These are phyloP conservation scores for Arabidopsis thaliana DNA, from an alignment of 345 rosid species.

Conservation along the genomic window TAIR10.1 NC_003076.8:9524001-9524500, in stretches of 20 bases:
- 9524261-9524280: not conserved
- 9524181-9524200: constrained; percentile 1
- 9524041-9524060: not conserved
- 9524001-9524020: not conserved
- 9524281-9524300: not conserved
- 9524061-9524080: not conserved
- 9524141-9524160: not conserved
- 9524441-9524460: rapidly evolving
- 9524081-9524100: not conserved
- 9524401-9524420: not conserved
- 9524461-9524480: not conserved
- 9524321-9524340: not conserved
- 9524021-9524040: not conserved
- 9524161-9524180: rapidly evolving
- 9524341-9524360: not conserved
- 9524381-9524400: not conserved
- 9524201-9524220: not conserved
- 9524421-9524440: not conserved
- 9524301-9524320: rapidly evolving
- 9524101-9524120: constrained; percentile 10
- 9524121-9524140: not conserved
- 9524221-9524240: no score
- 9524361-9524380: not conserved
- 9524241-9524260: not conserved
- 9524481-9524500: not conserved